These are phyloP conservation scores for Pseudogymnoascus sp. DNA, from an alignment of 2,329 filamentous ascomycete species.

Conservation along the genomic window DNA sequence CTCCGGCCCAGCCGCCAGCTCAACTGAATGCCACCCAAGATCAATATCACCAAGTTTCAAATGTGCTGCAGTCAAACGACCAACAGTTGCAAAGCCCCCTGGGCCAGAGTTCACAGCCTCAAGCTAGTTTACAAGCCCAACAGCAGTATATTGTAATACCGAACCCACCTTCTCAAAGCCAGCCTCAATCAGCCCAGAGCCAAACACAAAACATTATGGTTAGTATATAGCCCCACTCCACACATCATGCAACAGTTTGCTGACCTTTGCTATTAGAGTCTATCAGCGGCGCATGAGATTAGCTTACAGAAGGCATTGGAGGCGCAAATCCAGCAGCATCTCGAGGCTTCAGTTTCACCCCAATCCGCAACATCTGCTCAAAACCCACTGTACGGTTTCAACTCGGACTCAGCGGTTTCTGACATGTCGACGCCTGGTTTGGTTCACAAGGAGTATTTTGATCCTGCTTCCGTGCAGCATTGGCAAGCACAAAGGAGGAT, in stretches of 20 bases:
- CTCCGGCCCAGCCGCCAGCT: not conserved
- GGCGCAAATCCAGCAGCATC: not conserved
- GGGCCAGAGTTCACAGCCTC: not conserved
- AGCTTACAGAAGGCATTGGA: not conserved
- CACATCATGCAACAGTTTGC: not conserved
- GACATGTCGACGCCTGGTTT: not conserved
- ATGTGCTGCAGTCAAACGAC: not conserved
- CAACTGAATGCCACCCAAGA: not conserved
- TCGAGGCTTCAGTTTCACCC: not conserved
- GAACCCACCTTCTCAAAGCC: not conserved
- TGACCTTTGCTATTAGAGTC: not conserved
- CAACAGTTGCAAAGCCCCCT: not conserved
- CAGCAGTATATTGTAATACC: not conserved
- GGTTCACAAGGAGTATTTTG: not conserved
- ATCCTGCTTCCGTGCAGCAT: not conserved
- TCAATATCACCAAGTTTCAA: not conserved
- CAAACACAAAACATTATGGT: not conserved
- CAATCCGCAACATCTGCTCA: not conserved
- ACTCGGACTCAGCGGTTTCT: not conserved
- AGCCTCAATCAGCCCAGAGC: not conserved
- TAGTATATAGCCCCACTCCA: not conserved
- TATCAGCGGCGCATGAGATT: not conserved
- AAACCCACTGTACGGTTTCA: not conserved
- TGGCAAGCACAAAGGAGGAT: not conserved
- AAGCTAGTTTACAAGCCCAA: not conserved